phyloP scores from a whole-genome alignment of 2,329 filamentous ascomycete species.

The Bipolaris victoriae region DNA sequence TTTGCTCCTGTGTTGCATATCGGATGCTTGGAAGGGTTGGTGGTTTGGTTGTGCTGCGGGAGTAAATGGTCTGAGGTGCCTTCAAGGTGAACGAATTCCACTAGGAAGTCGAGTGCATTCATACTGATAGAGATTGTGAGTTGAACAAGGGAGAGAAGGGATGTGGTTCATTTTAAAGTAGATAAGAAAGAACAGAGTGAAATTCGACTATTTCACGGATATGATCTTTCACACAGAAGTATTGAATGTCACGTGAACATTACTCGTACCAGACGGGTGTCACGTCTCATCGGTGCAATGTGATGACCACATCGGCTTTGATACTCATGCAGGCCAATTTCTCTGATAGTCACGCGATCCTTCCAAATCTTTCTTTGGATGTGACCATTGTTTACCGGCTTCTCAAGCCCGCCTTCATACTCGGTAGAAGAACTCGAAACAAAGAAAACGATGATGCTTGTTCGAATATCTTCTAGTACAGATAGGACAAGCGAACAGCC shows the following conservation, averaged over 20 bases:
- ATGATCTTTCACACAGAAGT: background rate
- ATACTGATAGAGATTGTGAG: slow-evolving; percentile 3
- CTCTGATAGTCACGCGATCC: too few species aligned
- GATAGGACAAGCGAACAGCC: too few species aligned
- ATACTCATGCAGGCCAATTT: background rate
- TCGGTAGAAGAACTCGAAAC: background rate
- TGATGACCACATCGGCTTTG: background rate
- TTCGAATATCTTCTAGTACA: too few species aligned
- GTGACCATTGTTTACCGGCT: background rate
- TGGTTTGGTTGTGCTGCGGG: background rate
- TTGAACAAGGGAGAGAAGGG: background rate
- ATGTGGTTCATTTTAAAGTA: too few species aligned
- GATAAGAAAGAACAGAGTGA: background rate
- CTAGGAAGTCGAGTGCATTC: slow-evolving; percentile 27
- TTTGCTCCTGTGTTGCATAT: too few species aligned
- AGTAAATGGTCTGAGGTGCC: slow-evolving; percentile 1
- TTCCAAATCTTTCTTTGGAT: background rate
- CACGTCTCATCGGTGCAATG: background rate
- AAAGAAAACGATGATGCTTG: too few species aligned
- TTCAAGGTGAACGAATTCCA: slow-evolving; percentile 21
- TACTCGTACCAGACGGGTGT: slow-evolving; percentile 12
- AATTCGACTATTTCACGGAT: background rate
- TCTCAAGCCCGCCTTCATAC: background rate
- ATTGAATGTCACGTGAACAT: background rate
- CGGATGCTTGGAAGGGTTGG: background rate